Conservation (phyloP, 257 asterid species). For the Nicotiana sylvestris region DNA sequence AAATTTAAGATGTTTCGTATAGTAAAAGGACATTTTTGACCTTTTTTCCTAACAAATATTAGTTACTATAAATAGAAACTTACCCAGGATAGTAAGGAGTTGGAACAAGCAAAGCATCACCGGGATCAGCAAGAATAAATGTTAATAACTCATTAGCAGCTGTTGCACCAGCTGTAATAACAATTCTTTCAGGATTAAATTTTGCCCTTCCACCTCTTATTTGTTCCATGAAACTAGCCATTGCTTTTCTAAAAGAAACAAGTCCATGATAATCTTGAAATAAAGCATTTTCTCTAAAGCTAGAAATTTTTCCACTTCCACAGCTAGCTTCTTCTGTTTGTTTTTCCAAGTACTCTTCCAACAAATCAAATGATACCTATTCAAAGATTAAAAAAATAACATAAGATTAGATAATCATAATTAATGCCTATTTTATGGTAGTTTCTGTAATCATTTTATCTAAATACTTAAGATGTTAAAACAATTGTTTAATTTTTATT, state of each 20-base stretch:
- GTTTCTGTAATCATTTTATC: not conserved
- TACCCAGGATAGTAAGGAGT: slow-evolving; percentile 99
- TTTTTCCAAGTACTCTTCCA: slow-evolving; percentile 59
- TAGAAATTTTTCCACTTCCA: slow-evolving; percentile 29
- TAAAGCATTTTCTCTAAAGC: slow-evolving; percentile 75
- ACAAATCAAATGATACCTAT: slow-evolving; percentile 85
- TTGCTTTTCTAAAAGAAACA: slow-evolving; percentile 71
- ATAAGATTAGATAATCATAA: not conserved
- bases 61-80: not conserved
- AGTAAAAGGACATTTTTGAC: not conserved
- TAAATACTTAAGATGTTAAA: not conserved
- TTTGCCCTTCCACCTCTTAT: slow-evolving; percentile 75
- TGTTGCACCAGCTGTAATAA: slow-evolving; percentile 92
- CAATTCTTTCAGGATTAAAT: slow-evolving; percentile 70
- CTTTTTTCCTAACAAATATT: not conserved
- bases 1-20: not conserved
- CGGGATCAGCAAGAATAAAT: slow-evolving; percentile 76
- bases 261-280: slow-evolving; percentile 98
- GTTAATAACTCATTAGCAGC: slow-evolving; percentile 84
- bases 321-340: slow-evolving; percentile 28
- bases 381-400: not conserved
- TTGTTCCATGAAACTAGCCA: slow-evolving; percentile 89
- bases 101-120: slow-evolving; percentile 83
- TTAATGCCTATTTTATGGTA: not conserved
- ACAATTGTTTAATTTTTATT: not conserved